Base-by-base conservation (phyloP, 164 flowering plant genomes). In the Dillenia turbinata region DNA sequence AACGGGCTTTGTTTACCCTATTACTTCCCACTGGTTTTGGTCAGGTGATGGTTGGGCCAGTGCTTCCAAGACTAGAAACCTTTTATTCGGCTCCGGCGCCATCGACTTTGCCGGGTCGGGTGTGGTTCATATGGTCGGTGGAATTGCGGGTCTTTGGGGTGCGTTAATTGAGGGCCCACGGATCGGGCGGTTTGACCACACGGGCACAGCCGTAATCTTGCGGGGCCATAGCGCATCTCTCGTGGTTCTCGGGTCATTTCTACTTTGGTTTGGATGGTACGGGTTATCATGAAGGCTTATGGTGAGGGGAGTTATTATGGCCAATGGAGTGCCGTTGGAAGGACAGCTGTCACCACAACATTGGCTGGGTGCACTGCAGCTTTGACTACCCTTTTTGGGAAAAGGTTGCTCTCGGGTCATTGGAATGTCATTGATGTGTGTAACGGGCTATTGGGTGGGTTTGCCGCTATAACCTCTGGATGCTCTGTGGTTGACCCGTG, bases 21-120 rank as follows among this genome's bases (percentile, higher is more conserved):
- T 74, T 15, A 74, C 67, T 15, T 74, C 74, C 7, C 77, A 73
- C 56, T 73, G 77, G 77, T 59, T 73, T 22, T 73, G 73, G 77
- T 69, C 73, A 5, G 52, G 26, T 0, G 71, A 74, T 14, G 78
- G 78, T 13, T 74, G 78, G 74, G 78, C 74, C 57, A 67, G 71
- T 26, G 64, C 74, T 22, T 13, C 43, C 47, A 40, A 19, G 10
- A 0, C 57, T 19, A 49, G 16, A 5, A 52, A 67, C 55, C 60
- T 71, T 9, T 47, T 74, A 8, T 71, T 74, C 12, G 78, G 74
- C 16, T 70, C 74, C 2, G 78, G 78, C 9, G 78, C 47, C 10
- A 67, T 74, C 47, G 78, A 74, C 66, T 74, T 74, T 48, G 78
- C 78, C 26, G 77, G 77, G 11, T 69, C 73, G 11, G 77, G 77